Evolutionary conservation across 352 stramenopile species (phyloP).

Genomic region (Phytophthora brassicae): DNA sequence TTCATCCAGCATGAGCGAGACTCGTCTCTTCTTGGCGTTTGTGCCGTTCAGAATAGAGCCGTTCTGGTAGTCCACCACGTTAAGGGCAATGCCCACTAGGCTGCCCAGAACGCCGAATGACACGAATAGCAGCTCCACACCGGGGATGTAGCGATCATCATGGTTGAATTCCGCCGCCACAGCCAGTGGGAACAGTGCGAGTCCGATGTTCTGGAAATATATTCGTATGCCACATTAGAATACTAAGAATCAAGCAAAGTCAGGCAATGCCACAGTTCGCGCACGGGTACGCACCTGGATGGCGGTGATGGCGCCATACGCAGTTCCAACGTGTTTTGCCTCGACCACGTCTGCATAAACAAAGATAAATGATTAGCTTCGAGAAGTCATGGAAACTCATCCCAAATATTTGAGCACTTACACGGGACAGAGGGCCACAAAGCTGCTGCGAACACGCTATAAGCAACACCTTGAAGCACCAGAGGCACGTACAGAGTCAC

Average conservation of each 20-base stretch:
- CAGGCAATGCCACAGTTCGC: neutral
- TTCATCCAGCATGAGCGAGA: slow-evolving; percentile 58
- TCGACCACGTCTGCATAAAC: slow-evolving; percentile 76
- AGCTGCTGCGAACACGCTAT: slow-evolving; percentile 91
- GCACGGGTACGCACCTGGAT: slow-evolving; percentile 69
- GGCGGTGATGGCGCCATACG: slow-evolving; percentile 93
- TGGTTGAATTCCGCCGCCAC: slow-evolving; percentile 79
- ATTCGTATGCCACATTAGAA: slow-evolving; percentile 7
- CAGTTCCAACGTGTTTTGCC: slow-evolving; percentile 85
- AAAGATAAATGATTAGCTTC: slow-evolving; percentile 4
- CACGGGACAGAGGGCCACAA: slow-evolving; percentile 91
- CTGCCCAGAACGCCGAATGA: slow-evolving; percentile 74
- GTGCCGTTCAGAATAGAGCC: slow-evolving; percentile 74
- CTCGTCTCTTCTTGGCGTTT: slow-evolving; percentile 39
- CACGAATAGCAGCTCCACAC: slow-evolving; percentile 83
- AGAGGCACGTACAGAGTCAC: slow-evolving; percentile 84
- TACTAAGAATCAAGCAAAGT: slow-evolving; percentile 8
- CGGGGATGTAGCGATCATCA: slow-evolving; percentile 73
- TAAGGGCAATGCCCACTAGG: slow-evolving; percentile 70
- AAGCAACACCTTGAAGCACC: slow-evolving; percentile 90
- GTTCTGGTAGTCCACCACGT: slow-evolving; percentile 78
- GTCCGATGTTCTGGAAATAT: slow-evolving; percentile 69
- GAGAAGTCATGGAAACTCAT: neutral
- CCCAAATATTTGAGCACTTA: slow-evolving; percentile 23
- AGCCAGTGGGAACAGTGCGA: slow-evolving; percentile 74